Evolutionary conservation across 2,329 filamentous ascomycete species (phyloP).

Genomic region (Fusarium nurragi): DNA sequence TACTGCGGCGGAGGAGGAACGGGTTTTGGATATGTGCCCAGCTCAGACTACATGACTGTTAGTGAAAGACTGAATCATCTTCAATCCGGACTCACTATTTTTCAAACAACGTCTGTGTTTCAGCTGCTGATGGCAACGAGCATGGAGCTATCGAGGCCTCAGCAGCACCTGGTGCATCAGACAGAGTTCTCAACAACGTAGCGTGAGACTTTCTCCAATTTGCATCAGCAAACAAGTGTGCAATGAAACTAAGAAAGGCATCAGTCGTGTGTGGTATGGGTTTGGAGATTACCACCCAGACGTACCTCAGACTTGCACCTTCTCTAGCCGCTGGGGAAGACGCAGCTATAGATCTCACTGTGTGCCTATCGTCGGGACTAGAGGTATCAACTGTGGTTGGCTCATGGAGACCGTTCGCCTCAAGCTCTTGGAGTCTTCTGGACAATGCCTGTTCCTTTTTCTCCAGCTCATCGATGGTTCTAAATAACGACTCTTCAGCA

Average conservation of each 20-base stretch:
- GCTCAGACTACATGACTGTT: not conserved
- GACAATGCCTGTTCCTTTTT: constrained; percentile 9
- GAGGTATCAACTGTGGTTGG: not conserved
- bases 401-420: not conserved
- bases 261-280: not conserved
- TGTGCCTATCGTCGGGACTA: constrained; percentile 20
- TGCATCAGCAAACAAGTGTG: constrained; percentile 2
- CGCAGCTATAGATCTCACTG: constrained; percentile 8
- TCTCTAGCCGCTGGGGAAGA: constrained; percentile 8
- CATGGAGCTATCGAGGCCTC: constrained; percentile 8
- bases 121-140: not conserved
- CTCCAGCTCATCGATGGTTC: constrained; percentile 14
- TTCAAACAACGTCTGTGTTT: constrained; percentile 5
- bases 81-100: constrained; percentile 7
- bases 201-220: constrained; percentile 25
- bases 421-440: not conserved
- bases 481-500: not conserved
- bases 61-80: rapidly evolving
- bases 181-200: not conserved
- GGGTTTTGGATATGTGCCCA: constrained; percentile 26
- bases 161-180: not conserved
- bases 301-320: constrained; percentile 20
- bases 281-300: too few species aligned
- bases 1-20: constrained; percentile 3
- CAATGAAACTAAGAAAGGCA: constrained; percentile 9